Conservation (phyloP, 768 basidiomycete species). For the Infundibulicybe gibba region DNA sequence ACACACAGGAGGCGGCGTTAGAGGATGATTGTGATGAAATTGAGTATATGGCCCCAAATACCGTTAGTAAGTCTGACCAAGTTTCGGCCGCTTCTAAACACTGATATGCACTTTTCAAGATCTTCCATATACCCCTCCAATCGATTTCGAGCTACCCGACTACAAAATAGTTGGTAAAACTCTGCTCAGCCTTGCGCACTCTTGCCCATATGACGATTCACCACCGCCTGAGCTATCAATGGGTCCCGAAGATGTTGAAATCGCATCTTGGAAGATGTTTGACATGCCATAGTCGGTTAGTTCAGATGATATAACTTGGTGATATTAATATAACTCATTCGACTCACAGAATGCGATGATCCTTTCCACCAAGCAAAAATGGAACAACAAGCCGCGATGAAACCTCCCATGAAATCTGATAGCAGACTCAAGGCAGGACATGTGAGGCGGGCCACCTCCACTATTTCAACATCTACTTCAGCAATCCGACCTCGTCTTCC, state of each 20-base stretch:
- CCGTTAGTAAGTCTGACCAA: constrained; percentile 23
- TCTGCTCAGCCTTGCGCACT: constrained; percentile 29
- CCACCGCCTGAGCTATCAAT: constrained; percentile 26
- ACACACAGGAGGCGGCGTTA: constrained; percentile 19
- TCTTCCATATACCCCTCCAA: constrained; percentile 36
- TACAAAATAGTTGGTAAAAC: constrained; percentile 36
- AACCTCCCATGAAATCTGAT: too few relatives aligned
- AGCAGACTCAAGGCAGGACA: background rate
- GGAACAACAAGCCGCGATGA: too few relatives aligned
- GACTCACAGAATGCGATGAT: constrained; percentile 21
- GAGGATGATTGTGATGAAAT: constrained; percentile 43
- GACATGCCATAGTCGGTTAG: constrained; percentile 24
- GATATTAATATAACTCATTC: background rate
- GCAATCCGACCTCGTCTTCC: too few relatives aligned
- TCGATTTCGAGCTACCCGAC: constrained; percentile 42
- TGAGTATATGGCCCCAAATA: constrained; percentile 52
- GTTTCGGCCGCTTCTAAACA: background rate
- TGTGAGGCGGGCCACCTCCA: background rate
- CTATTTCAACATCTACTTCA: too few relatives aligned
- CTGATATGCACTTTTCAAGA: constrained; percentile 22
- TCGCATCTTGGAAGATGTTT: constrained; percentile 24
- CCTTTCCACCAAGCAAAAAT: constrained; percentile 16
- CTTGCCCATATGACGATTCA: constrained; percentile 25
- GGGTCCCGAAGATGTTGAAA: constrained; percentile 14
- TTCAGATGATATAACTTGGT: background rate